Conservation (phyloP, 2,329 filamentous ascomycete genomes). For the Neofusicoccum kwambonambiense region DNA sequence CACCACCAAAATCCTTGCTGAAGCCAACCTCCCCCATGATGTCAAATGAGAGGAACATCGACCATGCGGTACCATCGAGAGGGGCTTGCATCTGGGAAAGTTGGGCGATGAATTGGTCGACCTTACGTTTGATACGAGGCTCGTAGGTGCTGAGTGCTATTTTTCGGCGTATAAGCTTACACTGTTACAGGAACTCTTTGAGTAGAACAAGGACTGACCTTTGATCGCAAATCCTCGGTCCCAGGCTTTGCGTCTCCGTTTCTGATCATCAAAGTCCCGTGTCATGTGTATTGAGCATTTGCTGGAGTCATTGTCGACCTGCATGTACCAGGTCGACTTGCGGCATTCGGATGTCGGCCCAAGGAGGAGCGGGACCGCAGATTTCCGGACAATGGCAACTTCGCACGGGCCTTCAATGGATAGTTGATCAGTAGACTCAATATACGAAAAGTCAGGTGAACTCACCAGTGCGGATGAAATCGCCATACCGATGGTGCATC, state of each 20-base stretch:
- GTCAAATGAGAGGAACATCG: constrained; percentile 46
- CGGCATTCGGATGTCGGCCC: constrained; percentile 30
- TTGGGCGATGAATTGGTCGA: too few relatives aligned
- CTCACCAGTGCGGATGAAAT: neutral
- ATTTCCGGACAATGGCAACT: constrained; percentile 29
- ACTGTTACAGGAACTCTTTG: too few relatives aligned
- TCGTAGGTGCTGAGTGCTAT: constrained; percentile 36
- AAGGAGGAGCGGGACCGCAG: constrained; percentile 31
- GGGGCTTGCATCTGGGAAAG: neutral
- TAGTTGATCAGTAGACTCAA: neutral
- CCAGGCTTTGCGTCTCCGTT: constrained; percentile 32
- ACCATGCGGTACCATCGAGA: constrained; percentile 33
- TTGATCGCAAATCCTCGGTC: constrained; percentile 34
- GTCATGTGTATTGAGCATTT: constrained; percentile 29
- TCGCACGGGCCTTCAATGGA: constrained; percentile 29
- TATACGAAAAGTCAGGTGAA: too few relatives aligned
- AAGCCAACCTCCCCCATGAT: constrained; percentile 50
- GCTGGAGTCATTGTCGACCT: constrained; percentile 20
- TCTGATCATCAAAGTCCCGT: constrained; percentile 31
- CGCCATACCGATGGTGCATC: neutral
- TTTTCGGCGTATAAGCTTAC: neutral
- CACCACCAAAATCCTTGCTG: constrained; percentile 42
- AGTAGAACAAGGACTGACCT: neutral
- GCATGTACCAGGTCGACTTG: constrained; percentile 31
- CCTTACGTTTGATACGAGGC: constrained; percentile 25